These are phyloP conservation scores for Scheffersomyces lignosus DNA, from an alignment of 805 yeast genomes.

Conservation along the genomic window DNA sequence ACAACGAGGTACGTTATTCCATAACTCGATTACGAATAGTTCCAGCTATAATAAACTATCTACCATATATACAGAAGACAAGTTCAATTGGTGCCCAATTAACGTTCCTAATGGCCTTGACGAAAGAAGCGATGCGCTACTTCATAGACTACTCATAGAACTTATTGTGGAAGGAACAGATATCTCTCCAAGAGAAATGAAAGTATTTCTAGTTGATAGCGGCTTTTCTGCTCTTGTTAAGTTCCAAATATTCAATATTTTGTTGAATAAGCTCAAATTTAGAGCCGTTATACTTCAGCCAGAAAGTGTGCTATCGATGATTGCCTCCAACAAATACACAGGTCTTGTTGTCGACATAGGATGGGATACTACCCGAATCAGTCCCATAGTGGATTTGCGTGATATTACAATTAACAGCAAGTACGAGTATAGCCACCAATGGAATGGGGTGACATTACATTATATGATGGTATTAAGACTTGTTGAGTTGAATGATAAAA, in stretches of 20 bases:
- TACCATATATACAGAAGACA: conserved; percentile 9
- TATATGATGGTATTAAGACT: conserved; percentile 15
- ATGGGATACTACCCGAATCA: conserved; percentile 23
- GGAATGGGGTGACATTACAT: conserved; percentile 18
- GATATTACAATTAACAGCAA: not conserved
- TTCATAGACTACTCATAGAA: conserved; percentile 4
- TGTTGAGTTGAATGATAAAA: conserved; percentile 9
- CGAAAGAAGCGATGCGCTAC: conserved; percentile 1
- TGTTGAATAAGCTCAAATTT: conserved; percentile 22
- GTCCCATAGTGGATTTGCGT: conserved; percentile 25
- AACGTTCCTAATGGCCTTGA: not conserved
- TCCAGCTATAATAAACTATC: too few relatives aligned
- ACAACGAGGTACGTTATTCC: conserved; percentile 10
- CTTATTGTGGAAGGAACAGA: conserved; percentile 12
- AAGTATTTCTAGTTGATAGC: conserved; percentile 21
- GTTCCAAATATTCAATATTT: conserved; percentile 13
- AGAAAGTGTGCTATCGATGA: conserved; percentile 16
- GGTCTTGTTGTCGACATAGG: conserved; percentile 31
- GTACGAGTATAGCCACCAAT: conserved; percentile 1
- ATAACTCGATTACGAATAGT: not conserved
- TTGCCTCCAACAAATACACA: conserved; percentile 18
- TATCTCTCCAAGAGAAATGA: conserved; percentile 18
- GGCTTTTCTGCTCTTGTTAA: conserved; percentile 16
- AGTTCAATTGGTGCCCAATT: conserved; percentile 8
- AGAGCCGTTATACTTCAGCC: conserved; percentile 24